These are phyloP conservation scores for Phytophthora sp. DNA, from an alignment of 352 stramenopile genomes.

Conservation along the genomic window DNA sequence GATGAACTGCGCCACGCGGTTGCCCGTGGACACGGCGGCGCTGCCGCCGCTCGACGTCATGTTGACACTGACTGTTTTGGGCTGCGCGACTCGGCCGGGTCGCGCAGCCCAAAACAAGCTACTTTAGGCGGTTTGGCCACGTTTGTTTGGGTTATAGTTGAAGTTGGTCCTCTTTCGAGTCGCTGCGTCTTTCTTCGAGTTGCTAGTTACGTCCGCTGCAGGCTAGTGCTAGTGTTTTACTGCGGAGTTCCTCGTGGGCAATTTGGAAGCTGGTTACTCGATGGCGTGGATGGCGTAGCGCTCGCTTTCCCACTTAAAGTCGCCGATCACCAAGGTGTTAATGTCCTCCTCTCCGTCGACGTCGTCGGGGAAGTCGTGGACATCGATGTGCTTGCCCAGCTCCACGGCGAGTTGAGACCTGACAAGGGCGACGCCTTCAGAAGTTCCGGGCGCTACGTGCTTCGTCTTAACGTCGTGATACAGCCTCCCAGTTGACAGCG, in stretches of 20 bases:
- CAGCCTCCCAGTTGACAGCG: conserved; percentile 63
- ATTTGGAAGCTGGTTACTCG: conserved; percentile 17
- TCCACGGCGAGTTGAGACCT: conserved; percentile 80
- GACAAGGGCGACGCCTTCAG: conserved; percentile 56
- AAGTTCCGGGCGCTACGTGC: conserved; percentile 35
- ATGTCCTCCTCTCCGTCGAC: conserved; percentile 6
- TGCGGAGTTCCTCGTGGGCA: no score
- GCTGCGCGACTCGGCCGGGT: not conserved
- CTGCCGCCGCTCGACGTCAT: conserved; percentile 13
- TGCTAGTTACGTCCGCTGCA: no score
- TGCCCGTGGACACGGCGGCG: conserved; percentile 46
- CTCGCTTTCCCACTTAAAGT: conserved; percentile 60
- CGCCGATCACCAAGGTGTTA: conserved; percentile 34
- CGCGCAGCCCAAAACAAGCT: not conserved
- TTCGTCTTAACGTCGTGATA: conserved; percentile 76
- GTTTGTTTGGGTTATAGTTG: conserved; percentile 10
- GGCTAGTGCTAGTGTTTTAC: no score
- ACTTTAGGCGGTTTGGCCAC: not conserved
- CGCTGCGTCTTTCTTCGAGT: no score
- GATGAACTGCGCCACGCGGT: conserved; percentile 69
- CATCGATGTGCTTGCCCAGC: conserved; percentile 59
- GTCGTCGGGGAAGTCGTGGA: conserved; percentile 45
- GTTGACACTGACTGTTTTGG: conserved; percentile 12
- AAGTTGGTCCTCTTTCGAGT: conserved; percentile 6
- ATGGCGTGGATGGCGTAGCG: conserved; percentile 53